phyloP scores from a whole-genome alignment of 176 grass and related monocot species.

The Echinochloa phyllopogon region DNA sequence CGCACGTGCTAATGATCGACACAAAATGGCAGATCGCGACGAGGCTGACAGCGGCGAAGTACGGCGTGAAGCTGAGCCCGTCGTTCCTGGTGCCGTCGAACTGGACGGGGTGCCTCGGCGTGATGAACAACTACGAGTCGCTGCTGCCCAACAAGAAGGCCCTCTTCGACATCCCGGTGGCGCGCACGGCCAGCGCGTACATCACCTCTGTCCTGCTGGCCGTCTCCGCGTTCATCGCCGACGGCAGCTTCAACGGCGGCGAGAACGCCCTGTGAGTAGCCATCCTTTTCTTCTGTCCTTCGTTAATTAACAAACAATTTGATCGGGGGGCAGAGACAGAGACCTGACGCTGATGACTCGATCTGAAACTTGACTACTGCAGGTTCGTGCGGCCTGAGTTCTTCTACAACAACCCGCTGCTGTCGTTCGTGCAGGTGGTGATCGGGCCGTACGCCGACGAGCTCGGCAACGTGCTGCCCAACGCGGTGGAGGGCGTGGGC shows the following conservation, averaged over 20 bases:
- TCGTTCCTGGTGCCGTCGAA: conserved; percentile 96
- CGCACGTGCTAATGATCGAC: not conserved
- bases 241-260: conserved; percentile 95
- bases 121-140: conserved; percentile 98
- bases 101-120: conserved; percentile 94
- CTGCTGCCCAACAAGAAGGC: conserved; percentile 87
- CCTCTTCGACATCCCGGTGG: conserved; percentile 90
- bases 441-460: conserved; percentile 96
- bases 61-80: conserved; percentile 92
- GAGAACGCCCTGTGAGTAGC: conserved; percentile 86
- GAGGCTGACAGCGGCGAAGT: conserved; percentile 74
- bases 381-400: conserved; percentile 92
- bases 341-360: not conserved
- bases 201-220: conserved; percentile 72
- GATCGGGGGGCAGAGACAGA: not conserved
- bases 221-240: conserved; percentile 79
- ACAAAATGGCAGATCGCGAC: conserved; percentile 71
- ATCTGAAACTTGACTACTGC: not conserved
- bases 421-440: conserved; percentile 92
- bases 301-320: not conserved
- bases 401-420: conserved; percentile 98
- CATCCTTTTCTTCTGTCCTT: not conserved
- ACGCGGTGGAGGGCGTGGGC: conserved; percentile 94
- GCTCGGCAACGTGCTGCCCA: conserved; percentile 97
- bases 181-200: conserved; percentile 89